phyloP scores from a whole-genome alignment of 2,329 filamentous ascomycete species.

The Stagonosporopsis cucurbitacearum region DNA sequence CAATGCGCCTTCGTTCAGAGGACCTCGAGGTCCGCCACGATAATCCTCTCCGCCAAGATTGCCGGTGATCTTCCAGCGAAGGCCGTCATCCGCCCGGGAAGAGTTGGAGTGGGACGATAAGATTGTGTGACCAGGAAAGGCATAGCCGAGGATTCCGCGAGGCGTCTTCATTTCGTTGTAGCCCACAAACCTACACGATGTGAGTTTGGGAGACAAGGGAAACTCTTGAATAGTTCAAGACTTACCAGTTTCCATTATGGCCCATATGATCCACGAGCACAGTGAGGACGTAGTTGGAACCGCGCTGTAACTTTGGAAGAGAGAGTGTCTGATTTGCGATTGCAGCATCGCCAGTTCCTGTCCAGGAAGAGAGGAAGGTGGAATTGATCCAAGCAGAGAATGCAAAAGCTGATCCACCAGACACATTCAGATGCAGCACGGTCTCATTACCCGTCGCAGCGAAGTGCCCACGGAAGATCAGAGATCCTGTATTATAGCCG shows the following conservation, averaged over 20 bases:
- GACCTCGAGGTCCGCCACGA: slow-evolving; percentile 63
- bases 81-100: slow-evolving; percentile 37
- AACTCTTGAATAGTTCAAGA: too few species aligned
- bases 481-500: slow-evolving; percentile 70
- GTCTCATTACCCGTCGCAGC: slow-evolving; percentile 65
- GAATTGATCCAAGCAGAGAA: slow-evolving; percentile 70
- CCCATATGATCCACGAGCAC: slow-evolving; percentile 75
- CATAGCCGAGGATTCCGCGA: slow-evolving; percentile 66
- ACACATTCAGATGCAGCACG: slow-evolving; percentile 60
- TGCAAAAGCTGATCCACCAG: slow-evolving; percentile 71
- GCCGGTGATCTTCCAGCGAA: slow-evolving; percentile 70
- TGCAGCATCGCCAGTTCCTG: slow-evolving; percentile 57
- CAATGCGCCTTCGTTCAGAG: slow-evolving; percentile 69
- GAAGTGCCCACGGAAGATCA: slow-evolving; percentile 74
- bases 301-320: slow-evolving; percentile 58
- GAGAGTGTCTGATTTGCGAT: slow-evolving; percentile 63
- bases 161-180: slow-evolving; percentile 62
- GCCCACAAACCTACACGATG: slow-evolving; percentile 49
- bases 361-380: slow-evolving; percentile 67
- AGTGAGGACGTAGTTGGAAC: slow-evolving; percentile 67
- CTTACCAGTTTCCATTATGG: slow-evolving; percentile 63
- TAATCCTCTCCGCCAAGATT: slow-evolving; percentile 70
- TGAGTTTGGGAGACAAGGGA: not conserved
- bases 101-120: slow-evolving; percentile 19
- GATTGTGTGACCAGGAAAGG: slow-evolving; percentile 55